phyloP scores from a whole-genome alignment of 2,329 filamentous ascomycete genomes.

The Diaporthe sp. region DNA sequence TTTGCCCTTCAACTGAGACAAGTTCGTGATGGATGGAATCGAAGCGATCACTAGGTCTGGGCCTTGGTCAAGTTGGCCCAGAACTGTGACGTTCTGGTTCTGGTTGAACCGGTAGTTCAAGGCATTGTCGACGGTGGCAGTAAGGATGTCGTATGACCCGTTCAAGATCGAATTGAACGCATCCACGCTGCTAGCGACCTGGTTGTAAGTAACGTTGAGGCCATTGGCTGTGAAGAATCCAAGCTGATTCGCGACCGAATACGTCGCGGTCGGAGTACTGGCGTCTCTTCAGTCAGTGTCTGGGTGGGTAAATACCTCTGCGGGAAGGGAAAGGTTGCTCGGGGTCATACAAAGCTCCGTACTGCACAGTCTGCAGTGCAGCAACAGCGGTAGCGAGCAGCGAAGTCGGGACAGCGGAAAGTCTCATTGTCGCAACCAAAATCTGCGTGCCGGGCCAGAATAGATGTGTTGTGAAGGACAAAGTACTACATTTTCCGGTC shows the following conservation, averaged over 20 bases:
- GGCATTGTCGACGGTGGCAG: constrained; percentile 49
- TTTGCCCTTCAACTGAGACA: constrained; percentile 47
- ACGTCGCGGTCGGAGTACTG: constrained; percentile 46
- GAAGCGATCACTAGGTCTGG: constrained; percentile 50
- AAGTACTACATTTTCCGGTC: background rate
- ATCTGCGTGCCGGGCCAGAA: constrained; percentile 13
- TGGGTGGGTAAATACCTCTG: too few species aligned
- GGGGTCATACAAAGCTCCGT: constrained; percentile 43
- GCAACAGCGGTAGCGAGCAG: background rate
- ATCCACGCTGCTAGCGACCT: constrained; percentile 48
- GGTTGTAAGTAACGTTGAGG: constrained; percentile 48
- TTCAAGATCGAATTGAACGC: constrained; percentile 45
- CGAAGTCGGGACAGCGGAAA: constrained; percentile 17
- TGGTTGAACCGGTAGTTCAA: constrained; percentile 50
- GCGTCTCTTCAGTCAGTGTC: background rate
- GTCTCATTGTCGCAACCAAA: constrained; percentile 22
- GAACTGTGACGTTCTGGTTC: constrained; percentile 47
- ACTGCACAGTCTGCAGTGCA: constrained; percentile 38
- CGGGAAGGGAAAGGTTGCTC: background rate
- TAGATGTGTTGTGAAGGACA: background rate
- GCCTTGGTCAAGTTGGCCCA: constrained; percentile 50
- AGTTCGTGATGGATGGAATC: constrained; percentile 46
- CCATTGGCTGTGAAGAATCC: constrained; percentile 47
- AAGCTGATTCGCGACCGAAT: constrained; percentile 50
- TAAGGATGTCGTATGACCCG: constrained; percentile 49